Conservation (phyloP, 169 alveolate species). For the Perkinsus olseni region DNA sequence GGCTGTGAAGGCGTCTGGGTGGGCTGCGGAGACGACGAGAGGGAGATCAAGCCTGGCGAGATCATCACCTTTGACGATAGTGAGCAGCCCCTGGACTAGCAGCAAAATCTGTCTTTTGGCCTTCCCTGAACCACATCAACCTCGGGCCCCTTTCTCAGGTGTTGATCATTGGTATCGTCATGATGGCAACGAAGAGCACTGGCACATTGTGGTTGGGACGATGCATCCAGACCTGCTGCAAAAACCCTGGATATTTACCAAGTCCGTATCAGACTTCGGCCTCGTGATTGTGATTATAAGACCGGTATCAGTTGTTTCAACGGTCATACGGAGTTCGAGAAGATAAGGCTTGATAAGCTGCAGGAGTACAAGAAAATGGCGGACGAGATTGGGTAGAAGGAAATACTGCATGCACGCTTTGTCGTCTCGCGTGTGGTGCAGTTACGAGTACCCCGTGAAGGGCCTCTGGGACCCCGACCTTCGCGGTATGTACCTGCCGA, state of each 20-base stretch:
- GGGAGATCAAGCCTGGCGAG: neutral
- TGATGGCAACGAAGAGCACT: neutral
- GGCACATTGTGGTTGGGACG: neutral
- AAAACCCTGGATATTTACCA: neutral
- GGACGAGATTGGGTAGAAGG: neutral
- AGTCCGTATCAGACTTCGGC: neutral
- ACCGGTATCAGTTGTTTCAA: neutral
- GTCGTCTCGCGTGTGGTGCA: neutral
- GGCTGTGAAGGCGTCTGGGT: neutral
- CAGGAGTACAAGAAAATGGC: neutral
- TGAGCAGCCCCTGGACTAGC: neutral
- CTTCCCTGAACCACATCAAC: no score
- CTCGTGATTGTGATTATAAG: neutral
- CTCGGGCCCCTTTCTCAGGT: neutral
- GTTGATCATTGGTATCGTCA: neutral
- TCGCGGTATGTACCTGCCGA: neutral
- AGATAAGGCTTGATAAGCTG: neutral
- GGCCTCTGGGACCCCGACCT: neutral
- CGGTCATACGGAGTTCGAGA: neutral
- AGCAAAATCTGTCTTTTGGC: no score
- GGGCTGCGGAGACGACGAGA: neutral
- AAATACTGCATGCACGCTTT: neutral
- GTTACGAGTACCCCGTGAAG: neutral
- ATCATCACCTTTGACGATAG: neutral
- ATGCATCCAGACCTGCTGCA: neutral